Base-by-base conservation (phyloP, 2,329 filamentous ascomycete species). In the Teratosphaeria gauchensis region DNA sequence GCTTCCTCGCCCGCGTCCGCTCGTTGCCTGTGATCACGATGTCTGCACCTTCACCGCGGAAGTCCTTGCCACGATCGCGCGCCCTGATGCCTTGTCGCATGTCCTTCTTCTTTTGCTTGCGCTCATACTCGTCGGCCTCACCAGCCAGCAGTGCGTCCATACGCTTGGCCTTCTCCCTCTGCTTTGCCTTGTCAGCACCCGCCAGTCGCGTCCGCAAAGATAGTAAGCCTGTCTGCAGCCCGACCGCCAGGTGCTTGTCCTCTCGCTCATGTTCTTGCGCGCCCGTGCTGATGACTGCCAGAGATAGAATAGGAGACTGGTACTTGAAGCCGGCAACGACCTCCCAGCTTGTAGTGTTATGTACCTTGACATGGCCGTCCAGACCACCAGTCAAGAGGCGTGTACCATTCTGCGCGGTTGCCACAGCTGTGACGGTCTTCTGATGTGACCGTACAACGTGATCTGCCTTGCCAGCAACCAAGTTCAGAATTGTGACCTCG, bases 301-400 rank as follows among this genome's bases (percentile, higher is more conserved):
- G 82, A 9, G 90, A 89, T 12, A 99, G 83, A 59, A 99, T 88
- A 1, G 94, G 94, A 1, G 90, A 89, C 4, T 90, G 87, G 74
- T 97, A 99, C 76, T 97, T 99, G 61, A 88, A 85, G 56, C 90
- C 92, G 46, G 90, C 88, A n/a, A 97, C 92, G 7, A 97, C 89
- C 71, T 96, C 96, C 94, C 94, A 99, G 55, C 84, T 87, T 0
- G 86, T 86, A 1, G 92, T 96, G 75, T 97, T 92, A 68, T 95
- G 97, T 46, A 99, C 85, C 76, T 99, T 99, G 76, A 97, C 86
- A 74, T 97, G 94, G 9, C 94, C 95, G 73, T 99, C 94, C 53
- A 99, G 80, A 21, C 87, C 91, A 74, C 91, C 94, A 64, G 87
- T 92, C 57, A 99, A 83, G 58, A 99, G 81, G 55, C 94, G 84